Evolutionary conservation across 2,329 filamentous ascomycete species (phyloP).

Genomic region (Diaporthe longicolla): DNA sequence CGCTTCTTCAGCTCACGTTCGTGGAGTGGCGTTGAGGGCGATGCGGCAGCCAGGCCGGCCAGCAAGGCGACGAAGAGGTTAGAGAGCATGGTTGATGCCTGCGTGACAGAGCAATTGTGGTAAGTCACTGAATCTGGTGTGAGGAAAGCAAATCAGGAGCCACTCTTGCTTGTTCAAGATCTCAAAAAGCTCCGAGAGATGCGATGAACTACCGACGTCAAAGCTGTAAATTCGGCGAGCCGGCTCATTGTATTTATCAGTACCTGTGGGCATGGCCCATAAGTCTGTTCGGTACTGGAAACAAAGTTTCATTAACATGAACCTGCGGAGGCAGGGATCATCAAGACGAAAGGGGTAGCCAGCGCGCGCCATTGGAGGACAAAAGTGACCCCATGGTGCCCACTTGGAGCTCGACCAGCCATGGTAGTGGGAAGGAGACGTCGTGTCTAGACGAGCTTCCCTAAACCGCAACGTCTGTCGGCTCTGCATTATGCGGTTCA

Average conservation of each 20-base stretch:
- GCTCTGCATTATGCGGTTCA: constrained; percentile 16
- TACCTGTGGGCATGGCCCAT: constrained; percentile 1
- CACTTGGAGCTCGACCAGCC: constrained; percentile 5
- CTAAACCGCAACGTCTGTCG: constrained; percentile 16
- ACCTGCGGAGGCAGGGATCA: constrained; percentile 24
- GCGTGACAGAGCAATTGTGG: neutral
- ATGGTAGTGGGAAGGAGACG: neutral
- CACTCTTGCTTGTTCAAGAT: neutral
- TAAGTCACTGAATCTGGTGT: neutral
- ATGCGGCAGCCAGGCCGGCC: constrained; percentile 34
- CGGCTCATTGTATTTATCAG: constrained; percentile 22
- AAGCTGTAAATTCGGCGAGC: neutral
- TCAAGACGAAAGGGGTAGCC: constrained; percentile 15
- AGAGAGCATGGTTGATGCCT: constrained; percentile 31
- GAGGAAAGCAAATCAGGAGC: neutral
- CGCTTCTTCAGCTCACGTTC: constrained; percentile 41
- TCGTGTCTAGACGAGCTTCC: constrained; percentile 23
- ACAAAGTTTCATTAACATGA: constrained; percentile 32
- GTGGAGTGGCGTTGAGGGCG: constrained; percentile 26
- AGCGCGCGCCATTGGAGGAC: constrained; percentile 29
- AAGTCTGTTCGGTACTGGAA: constrained; percentile 19
- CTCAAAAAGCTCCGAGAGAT: neutral
- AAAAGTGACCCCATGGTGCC: constrained; percentile 23
- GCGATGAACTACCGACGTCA: neutral
- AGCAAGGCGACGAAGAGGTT: constrained; percentile 32